These are phyloP conservation scores for Ambrosia hybrid DNA, from an alignment of 140 eudicot genomes.

Conservation along the genomic window DNA sequence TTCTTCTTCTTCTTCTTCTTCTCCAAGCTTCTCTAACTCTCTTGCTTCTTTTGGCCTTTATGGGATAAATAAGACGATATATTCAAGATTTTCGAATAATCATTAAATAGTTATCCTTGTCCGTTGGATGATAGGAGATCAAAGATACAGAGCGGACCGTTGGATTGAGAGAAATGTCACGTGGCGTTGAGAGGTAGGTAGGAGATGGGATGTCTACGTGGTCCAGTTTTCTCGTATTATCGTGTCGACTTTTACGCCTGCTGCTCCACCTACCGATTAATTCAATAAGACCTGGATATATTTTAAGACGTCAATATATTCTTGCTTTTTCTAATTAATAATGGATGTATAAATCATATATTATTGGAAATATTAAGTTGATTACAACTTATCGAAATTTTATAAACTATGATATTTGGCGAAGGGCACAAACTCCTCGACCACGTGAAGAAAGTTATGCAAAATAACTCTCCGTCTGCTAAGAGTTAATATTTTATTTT, in stretches of 20 bases:
- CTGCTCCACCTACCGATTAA: not conserved
- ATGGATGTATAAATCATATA: no score
- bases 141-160: constrained; percentile 19
- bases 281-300: no score
- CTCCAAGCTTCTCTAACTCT: constrained; percentile 2
- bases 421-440: no score
- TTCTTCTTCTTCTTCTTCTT: constrained; percentile 1
- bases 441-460: no score
- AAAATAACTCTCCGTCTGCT: no score
- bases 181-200: constrained; percentile 33
- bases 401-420: no score
- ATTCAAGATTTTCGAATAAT: not conserved
- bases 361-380: no score
- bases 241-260: constrained; percentile 30
- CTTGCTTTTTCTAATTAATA: no score
- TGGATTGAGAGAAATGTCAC: constrained; percentile 9
- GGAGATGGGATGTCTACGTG: constrained; percentile 27
- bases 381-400: no score
- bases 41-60: not conserved
- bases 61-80: not conserved
- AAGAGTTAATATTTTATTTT: no score
- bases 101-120: constrained; percentile 2
- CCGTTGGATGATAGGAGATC: constrained; percentile 24
- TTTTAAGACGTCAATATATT: no score
- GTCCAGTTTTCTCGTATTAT: not conserved